A percentile compares a stretch with the other conserved stretches of the same genome.
These are phyloP conservation scores for Diplogelasinospora grovesii DNA, from an alignment of 495 filamentous ascomycete genomes.

Conservation along the genomic window DNA sequence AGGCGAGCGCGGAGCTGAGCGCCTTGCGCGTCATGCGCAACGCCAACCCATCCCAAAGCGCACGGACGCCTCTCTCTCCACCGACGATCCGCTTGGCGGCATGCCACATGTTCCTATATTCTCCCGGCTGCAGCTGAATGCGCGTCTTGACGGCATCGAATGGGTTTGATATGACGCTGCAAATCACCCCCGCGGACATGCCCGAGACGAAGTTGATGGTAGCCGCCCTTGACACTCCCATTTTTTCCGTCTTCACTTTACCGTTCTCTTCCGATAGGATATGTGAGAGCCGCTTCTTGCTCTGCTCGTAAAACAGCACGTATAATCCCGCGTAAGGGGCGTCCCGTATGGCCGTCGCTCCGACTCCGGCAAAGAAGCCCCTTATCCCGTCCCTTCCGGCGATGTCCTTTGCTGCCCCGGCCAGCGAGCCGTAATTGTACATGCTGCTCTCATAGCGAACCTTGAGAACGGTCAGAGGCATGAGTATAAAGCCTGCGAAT, in stretches of 20 bases:
- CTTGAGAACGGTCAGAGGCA: constrained; percentile 95
- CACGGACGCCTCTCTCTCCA: constrained; percentile 74
- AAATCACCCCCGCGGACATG: constrained; percentile 63
- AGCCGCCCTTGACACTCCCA: constrained; percentile 46
- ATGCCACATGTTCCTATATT: constrained; percentile 80
- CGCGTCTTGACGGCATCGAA: constrained; percentile 96
- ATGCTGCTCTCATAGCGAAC: constrained; percentile 86
- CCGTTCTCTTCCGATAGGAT: constrained; percentile 15
- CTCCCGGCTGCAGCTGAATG: constrained; percentile 78
- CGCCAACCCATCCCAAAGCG: constrained; percentile 80
- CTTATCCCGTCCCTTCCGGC: constrained; percentile 62
- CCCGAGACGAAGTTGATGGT: constrained; percentile 81
- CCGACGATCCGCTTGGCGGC: constrained; percentile 67
- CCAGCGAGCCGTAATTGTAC: constrained; percentile 77
- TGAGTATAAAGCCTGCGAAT: constrained; percentile 81
- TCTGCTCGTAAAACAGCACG: constrained; percentile 88
- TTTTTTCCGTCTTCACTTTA: constrained; percentile 2
- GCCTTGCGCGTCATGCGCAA: constrained; percentile 89
- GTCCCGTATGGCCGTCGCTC: constrained; percentile 87
- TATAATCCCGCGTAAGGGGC: constrained; percentile 95
- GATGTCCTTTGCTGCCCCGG: constrained; percentile 68
- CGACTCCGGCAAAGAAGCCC: constrained; percentile 90
- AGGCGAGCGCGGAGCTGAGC: constrained; percentile 82
- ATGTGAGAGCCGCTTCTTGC: constrained; percentile 59
- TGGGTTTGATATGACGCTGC: constrained; percentile 82